These are phyloP conservation scores for Cantharellus anzutake DNA, from an alignment of 768 basidiomycete species.

Conservation along the genomic window DNA sequence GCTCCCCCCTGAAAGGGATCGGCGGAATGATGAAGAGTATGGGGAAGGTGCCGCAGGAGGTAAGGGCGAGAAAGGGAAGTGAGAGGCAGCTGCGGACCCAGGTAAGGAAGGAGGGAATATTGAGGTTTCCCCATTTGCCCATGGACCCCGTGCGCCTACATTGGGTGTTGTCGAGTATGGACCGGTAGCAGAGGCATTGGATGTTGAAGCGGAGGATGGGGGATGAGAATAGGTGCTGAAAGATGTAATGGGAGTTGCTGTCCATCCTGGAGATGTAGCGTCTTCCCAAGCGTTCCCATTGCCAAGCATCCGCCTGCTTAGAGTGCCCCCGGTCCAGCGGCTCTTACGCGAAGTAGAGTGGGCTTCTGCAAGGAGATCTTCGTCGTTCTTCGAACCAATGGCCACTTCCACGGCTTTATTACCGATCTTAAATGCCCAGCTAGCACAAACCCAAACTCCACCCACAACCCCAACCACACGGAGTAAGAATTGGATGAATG, in stretches of 20 bases:
- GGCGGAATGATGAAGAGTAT: no score
- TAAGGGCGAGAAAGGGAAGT: no score
- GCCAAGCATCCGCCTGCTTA: neutral
- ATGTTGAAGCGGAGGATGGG: neutral
- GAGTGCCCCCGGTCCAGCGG: neutral
- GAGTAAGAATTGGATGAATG: conserved; percentile 63
- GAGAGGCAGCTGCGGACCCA: no score
- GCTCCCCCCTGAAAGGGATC: no score
- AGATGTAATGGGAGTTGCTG: neutral
- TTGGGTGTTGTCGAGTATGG: neutral
- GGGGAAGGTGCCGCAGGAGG: no score
- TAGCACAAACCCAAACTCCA: conserved; percentile 72
- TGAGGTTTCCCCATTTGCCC: no score
- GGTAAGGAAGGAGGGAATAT: no score
- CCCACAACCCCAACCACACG: conserved; percentile 79
- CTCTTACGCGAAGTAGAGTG: neutral
- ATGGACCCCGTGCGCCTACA: no score
- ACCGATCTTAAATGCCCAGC: conserved; percentile 45
- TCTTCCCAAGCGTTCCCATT: neutral
- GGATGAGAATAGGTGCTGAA: no score
- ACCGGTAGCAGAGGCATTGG: neutral
- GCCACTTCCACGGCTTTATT: conserved; percentile 44
- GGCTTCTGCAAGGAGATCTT: conserved; percentile 40
- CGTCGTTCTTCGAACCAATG: conserved; percentile 27
- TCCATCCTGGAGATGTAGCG: neutral